A percentile compares a stretch with the other conserved stretches of the same genome.
Conservation (phyloP, 495 filamentous ascomycete species). For the Evernia prunastri region DNA sequence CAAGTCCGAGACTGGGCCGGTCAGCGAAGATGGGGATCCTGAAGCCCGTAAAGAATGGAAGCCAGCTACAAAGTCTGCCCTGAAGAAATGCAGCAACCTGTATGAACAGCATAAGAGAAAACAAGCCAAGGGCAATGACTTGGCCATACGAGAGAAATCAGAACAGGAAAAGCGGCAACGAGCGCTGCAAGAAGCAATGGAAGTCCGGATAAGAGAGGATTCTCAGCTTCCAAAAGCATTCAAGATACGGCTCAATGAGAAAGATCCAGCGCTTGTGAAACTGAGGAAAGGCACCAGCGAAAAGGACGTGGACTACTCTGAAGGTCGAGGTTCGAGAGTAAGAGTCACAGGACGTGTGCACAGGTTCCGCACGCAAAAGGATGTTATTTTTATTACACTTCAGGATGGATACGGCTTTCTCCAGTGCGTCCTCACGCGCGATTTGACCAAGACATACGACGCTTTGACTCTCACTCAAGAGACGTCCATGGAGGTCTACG, state of each 20-base stretch:
- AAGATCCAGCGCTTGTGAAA: slow-evolving; percentile 51
- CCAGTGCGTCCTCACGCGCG: slow-evolving; percentile 80
- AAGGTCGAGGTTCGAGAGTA: slow-evolving; percentile 55
- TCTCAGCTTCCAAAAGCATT: slow-evolving; percentile 67
- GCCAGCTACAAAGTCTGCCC: slow-evolving; percentile 69
- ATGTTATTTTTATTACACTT: slow-evolving; percentile 79
- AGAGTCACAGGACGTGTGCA: slow-evolving; percentile 83
- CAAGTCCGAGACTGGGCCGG: slow-evolving; percentile 58
- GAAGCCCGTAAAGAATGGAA: slow-evolving; percentile 61
- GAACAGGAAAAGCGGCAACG: slow-evolving; percentile 60
- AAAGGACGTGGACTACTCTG: slow-evolving; percentile 29
- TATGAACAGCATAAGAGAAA: slow-evolving; percentile 73
- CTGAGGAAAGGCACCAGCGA: slow-evolving; percentile 47
- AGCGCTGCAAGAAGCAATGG: slow-evolving; percentile 80
- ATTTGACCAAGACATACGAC: slow-evolving; percentile 87
- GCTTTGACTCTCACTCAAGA: slow-evolving; percentile 81
- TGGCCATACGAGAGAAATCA: slow-evolving; percentile 63
- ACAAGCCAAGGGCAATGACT: slow-evolving; percentile 59
- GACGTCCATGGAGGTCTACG: slow-evolving; percentile 79
- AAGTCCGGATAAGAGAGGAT: slow-evolving; percentile 77
- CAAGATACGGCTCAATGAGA: slow-evolving; percentile 66
- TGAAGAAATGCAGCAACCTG: slow-evolving; percentile 73
- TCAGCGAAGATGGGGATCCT: slow-evolving; percentile 55
- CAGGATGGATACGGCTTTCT: slow-evolving; percentile 84
- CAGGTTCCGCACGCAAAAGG: slow-evolving; percentile 76